Evolutionary conservation across 805 yeast genomes (phyloP).

Genomic region (Saturnispora besseyi): DNA sequence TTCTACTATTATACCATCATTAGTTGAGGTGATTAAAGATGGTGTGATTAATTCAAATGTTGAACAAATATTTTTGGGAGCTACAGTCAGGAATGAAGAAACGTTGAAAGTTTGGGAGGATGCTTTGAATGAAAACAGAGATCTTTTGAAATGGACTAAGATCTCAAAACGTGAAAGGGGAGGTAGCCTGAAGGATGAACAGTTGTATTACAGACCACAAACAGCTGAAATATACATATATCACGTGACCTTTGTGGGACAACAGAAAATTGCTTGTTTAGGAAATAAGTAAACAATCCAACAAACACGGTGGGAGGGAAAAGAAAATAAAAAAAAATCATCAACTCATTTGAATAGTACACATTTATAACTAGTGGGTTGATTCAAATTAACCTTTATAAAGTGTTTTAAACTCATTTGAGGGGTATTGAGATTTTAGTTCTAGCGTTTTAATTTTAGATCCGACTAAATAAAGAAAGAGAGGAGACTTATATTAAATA

Average conservation of each 20-base stretch:
- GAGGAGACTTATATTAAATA: no score
- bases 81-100: conserved; percentile 60
- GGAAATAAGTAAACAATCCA: background rate
- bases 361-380: background rate
- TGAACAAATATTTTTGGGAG: conserved; percentile 41
- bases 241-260: background rate
- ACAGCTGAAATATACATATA: conserved; percentile 1
- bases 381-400: background rate
- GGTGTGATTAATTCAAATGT: conserved; percentile 24
- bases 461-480: no score
- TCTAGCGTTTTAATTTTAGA: no score
- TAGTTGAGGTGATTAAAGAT: conserved; percentile 42
- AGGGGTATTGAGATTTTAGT: no score
- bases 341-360: background rate
- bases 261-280: background rate
- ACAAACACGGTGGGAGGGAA: background rate
- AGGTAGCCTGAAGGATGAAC: background rate
- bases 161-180: background rate
- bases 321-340: background rate
- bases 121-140: conserved; percentile 22
- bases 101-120: conserved; percentile 39
- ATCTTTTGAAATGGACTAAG: conserved; percentile 23
- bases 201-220: background rate
- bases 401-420: no score
- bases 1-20: conserved; percentile 42